A percentile compares a stretch with the other conserved stretches of the same genome.
Conservation (phyloP, 257 asterid genomes). For the Orobanche coerulescens region DNA sequence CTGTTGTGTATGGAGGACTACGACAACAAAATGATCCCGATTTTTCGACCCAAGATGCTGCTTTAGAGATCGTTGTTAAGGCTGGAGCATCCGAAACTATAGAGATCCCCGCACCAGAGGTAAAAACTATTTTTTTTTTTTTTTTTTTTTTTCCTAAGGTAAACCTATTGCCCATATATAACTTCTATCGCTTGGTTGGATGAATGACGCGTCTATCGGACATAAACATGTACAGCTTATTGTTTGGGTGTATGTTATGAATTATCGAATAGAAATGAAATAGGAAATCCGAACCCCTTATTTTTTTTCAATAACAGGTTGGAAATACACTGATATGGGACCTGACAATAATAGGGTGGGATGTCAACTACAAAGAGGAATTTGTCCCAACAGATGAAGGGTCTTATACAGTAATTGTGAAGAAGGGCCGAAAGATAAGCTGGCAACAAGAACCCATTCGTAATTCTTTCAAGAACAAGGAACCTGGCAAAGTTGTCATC, state of each 20-base stretch:
- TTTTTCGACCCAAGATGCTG: conserved; percentile 38
- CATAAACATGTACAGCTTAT: too few species aligned
- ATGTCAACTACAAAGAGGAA: conserved; percentile 59
- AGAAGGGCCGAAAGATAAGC: conserved; percentile 34
- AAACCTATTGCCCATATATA: too few species aligned
- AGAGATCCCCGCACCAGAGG: conserved; percentile 49
- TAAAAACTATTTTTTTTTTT: conserved; percentile 10
- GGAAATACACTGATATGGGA: conserved; percentile 50
- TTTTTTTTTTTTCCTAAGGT: neutral
- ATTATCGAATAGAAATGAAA: too few species aligned
- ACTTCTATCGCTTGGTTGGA: too few species aligned
- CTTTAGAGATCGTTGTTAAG: conserved; percentile 34
- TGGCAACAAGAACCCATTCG: conserved; percentile 46
- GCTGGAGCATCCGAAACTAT: conserved; percentile 38
- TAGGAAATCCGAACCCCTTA: too few species aligned
- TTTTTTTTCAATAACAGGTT: conserved; percentile 19
- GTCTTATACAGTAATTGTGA: conserved; percentile 47
- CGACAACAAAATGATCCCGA: conserved; percentile 41
- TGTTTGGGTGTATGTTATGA: too few species aligned
- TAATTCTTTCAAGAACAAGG: conserved; percentile 38
- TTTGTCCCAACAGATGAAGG: conserved; percentile 41
- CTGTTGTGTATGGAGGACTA: conserved; percentile 46
- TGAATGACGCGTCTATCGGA: too few species aligned
- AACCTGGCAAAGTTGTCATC: conserved; percentile 45
- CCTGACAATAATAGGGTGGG: conserved; percentile 49